These are phyloP conservation scores for Ceratocystis huliohia DNA, from an alignment of 2,329 filamentous ascomycete genomes.

Conservation along the genomic window DNA sequence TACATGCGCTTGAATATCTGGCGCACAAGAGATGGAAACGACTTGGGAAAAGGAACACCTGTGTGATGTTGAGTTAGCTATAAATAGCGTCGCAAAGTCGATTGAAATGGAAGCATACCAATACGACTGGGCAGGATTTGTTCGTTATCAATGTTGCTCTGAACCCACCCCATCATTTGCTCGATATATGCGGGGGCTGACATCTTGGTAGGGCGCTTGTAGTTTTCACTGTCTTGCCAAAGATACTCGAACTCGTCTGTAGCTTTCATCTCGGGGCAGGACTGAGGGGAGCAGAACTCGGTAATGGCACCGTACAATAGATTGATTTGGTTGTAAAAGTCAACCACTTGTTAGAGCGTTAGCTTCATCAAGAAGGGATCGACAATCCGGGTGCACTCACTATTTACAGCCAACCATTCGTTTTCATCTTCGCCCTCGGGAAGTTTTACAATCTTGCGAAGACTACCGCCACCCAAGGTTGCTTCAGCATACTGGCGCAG, in stretches of 20 bases:
- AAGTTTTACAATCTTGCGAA: slow-evolving; percentile 91
- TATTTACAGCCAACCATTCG: slow-evolving; percentile 96
- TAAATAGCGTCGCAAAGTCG: slow-evolving; percentile 11
- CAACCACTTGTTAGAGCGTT: slow-evolving; percentile 58
- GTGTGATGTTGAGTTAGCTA: slow-evolving; percentile 20
- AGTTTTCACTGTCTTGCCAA: slow-evolving; percentile 92
- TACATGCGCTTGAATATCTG: slow-evolving; percentile 99
- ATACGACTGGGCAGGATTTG: slow-evolving; percentile 88
- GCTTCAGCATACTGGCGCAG: slow-evolving; percentile 96
- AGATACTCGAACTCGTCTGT: slow-evolving; percentile 99
- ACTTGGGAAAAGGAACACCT: slow-evolving; percentile 90
- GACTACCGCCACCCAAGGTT: slow-evolving; percentile 82
- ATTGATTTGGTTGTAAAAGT: slow-evolving; percentile 99
- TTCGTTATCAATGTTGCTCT: slow-evolving; percentile 91
- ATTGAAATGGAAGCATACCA: slow-evolving; percentile 37
- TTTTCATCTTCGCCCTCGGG: slow-evolving; percentile 96
- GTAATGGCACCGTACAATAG: slow-evolving; percentile 97
- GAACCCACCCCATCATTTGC: slow-evolving; percentile 94
- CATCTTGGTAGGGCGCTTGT: slow-evolving; percentile 96
- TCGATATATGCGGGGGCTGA: slow-evolving; percentile 94
- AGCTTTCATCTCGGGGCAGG: slow-evolving; percentile 99
- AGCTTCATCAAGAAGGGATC: background rate
- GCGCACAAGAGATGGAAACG: slow-evolving; percentile 74
- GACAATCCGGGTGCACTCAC: slow-evolving; percentile 38
- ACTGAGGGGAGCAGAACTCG: slow-evolving; percentile 94